Evolutionary conservation across 2,329 filamentous ascomycete genomes (phyloP).

Genomic region (Pseudopyricularia javanii): DNA sequence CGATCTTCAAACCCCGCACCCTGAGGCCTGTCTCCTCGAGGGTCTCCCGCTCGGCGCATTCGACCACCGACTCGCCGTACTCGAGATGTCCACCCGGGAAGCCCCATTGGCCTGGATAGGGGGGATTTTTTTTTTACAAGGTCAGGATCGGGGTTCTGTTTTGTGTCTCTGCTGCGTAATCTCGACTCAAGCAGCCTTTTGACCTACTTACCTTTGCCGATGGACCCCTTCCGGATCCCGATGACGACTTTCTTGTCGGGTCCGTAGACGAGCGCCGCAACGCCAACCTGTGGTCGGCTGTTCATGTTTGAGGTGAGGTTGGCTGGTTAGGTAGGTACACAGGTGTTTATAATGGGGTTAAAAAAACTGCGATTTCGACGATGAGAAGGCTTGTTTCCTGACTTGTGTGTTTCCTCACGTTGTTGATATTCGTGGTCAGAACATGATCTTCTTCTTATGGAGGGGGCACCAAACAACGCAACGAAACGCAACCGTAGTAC

Average conservation of each 20-base stretch:
- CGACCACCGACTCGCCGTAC: constrained; percentile 47
- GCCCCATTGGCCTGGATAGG: constrained; percentile 29
- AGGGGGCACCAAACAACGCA: no score
- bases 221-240: constrained; percentile 33
- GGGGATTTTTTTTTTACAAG: background rate
- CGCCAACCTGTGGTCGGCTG: constrained; percentile 30
- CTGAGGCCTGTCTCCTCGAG: constrained; percentile 58
- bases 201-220: constrained; percentile 29
- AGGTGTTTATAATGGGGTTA: no score
- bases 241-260: constrained; percentile 29
- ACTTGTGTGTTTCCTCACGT: no score
- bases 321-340: no score
- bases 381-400: no score
- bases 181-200: background rate
- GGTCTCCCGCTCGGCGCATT: constrained; percentile 54
- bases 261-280: constrained; percentile 32
- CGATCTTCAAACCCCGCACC: constrained; percentile 36
- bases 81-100: constrained; percentile 70
- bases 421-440: no score
- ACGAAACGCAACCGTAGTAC: no score
- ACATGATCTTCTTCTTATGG: no score
- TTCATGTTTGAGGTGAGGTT: no score
- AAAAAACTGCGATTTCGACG: no score
- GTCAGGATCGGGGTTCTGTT: background rate
- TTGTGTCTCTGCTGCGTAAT: background rate